Evolutionary conservation across 164 flowering plant species (phyloP).

Genomic region (Chloranthus sessilifolius): DNA sequence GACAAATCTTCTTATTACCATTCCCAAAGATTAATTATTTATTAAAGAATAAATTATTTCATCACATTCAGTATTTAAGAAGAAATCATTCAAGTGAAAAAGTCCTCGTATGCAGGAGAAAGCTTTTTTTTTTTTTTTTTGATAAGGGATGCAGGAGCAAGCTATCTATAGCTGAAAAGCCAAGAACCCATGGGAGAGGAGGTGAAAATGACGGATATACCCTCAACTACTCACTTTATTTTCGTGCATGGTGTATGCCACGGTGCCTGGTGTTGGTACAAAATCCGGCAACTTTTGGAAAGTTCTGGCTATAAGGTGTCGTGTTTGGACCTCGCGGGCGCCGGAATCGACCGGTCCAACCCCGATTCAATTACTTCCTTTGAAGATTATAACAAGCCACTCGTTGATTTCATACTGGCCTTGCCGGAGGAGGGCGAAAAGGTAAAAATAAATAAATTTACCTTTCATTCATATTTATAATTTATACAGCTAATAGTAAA

Average conservation of each 20-base stretch:
- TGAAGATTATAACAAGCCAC: conserved; percentile 63
- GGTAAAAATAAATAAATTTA: conserved; percentile 23
- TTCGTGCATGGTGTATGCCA: conserved; percentile 65
- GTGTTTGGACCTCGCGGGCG: conserved; percentile 58
- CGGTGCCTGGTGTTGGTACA: conserved; percentile 97
- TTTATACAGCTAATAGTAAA: too few species aligned
- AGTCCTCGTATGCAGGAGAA: neutral
- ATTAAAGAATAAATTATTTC: too few species aligned
- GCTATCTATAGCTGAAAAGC: neutral
- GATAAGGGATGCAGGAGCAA: too few species aligned
- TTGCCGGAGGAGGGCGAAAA: conserved; percentile 45
- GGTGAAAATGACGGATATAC: conserved; percentile 1
- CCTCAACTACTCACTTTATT: conserved; percentile 43
- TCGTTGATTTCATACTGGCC: conserved; percentile 44
- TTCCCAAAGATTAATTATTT: too few species aligned
- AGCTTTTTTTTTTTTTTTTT: neutral
- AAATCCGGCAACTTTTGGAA: conserved; percentile 54
- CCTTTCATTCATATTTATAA: too few species aligned
- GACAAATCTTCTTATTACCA: too few species aligned
- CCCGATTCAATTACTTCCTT: conserved; percentile 41
- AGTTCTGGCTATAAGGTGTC: conserved; percentile 57
- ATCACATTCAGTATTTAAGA: too few species aligned
- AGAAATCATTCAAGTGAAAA: neutral
- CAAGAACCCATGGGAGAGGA: conserved; percentile 5
- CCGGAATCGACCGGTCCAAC: conserved; percentile 46